Base-by-base conservation (phyloP, 257 asterid species). In the Oldenlandia corymbosa region DNA sequence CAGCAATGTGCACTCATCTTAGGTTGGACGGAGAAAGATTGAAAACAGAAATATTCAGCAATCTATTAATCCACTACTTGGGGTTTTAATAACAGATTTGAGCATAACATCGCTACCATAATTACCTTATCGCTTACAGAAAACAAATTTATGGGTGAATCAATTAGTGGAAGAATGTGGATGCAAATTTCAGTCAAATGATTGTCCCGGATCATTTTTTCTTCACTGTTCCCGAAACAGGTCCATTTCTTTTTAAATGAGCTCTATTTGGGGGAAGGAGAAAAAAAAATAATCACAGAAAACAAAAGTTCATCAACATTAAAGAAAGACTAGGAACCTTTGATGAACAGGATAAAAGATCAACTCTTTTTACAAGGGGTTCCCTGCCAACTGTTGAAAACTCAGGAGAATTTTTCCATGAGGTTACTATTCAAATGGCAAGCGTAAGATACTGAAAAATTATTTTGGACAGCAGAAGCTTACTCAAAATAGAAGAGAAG, bases 81-180 rank as follows among this genome's bases (percentile, higher is more conserved):
- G 24, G 34, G 31, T 37, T 37, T 21, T 16, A 26, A 23, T 21
- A 27, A 32, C 64, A 59, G 27, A 41, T 39, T 24, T 17, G 41
- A 12, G 52, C 8, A n/a, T 23, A 5, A 17, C 32, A 30, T 42
- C 18, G 65, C 53, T 24, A 37, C 51, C 65, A 60, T 37, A 21
- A n/a, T 58, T 37, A 20, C 32, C 65, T 26, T 42, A n/a, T n/a
- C n/a, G n/a, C n/a, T n/a, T n/a, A 11, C n/a, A 62, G 53, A 28
- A 20, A 43, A 12, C 10, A 60, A 41, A 42, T 14, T 16, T 18
- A 12, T 17, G 7, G 32, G 28, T 31, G 18, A 5, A 56, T 56
- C 7, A 56, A 31, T 10, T 9, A 1, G 18, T 12, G 3, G 3
- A 49, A 34, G 50, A 20, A 32, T 49, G 49, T 8, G 20, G 17